Percentiles rank a stretch among this genome's conserved stretches.
Evolutionary conservation across 306 rosid species (phyloP).

Genomic region (Dalbergia oliveri): DNA sequence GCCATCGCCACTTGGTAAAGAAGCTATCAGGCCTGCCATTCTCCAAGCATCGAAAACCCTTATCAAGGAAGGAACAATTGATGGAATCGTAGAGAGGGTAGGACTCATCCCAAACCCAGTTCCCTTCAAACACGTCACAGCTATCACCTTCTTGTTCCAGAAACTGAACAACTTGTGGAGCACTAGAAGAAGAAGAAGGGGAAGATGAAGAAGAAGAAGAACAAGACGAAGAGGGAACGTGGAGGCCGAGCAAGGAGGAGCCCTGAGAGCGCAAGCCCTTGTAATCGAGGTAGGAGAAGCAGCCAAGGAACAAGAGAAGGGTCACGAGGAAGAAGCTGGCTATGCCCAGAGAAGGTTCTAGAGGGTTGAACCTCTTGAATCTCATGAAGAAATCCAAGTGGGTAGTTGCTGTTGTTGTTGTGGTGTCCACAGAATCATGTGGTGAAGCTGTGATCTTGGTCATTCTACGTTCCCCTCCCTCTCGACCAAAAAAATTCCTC

Average conservation of each 20-base stretch:
- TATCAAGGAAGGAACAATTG: conserved; percentile 74
- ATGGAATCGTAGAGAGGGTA: conserved; percentile 79
- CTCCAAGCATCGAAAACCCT: conserved; percentile 81
- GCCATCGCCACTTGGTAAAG: conserved; percentile 95
- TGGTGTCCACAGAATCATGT: conserved; percentile 41
- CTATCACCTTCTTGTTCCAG: conserved; percentile 57
- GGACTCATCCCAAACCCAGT: conserved; percentile 91
- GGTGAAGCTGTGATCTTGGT: conserved; percentile 47
- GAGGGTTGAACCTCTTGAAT: conserved; percentile 68
- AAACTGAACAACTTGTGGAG: conserved; percentile 47
- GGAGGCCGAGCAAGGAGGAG: conserved; percentile 43
- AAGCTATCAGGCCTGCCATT: conserved; percentile 76
- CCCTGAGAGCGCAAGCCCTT: conserved; percentile 52
- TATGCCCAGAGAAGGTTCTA: conserved; percentile 64
- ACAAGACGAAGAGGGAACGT: conserved; percentile 36
- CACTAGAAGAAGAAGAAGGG: conserved; percentile 16
- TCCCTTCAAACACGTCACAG: conserved; percentile 81
- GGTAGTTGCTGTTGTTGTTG: conserved; percentile 27
- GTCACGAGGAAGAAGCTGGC: conserved; percentile 59
- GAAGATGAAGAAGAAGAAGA: conserved; percentile 2
- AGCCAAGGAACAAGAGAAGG: conserved; percentile 61
- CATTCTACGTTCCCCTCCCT: conserved; percentile 41
- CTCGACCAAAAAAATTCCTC: background rate
- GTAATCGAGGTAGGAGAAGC: conserved; percentile 70
- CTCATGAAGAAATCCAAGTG: conserved; percentile 65